These are phyloP conservation scores for Eudorina sp. DNA, from an alignment of 139 green algal species.

Conservation along the genomic window DNA sequence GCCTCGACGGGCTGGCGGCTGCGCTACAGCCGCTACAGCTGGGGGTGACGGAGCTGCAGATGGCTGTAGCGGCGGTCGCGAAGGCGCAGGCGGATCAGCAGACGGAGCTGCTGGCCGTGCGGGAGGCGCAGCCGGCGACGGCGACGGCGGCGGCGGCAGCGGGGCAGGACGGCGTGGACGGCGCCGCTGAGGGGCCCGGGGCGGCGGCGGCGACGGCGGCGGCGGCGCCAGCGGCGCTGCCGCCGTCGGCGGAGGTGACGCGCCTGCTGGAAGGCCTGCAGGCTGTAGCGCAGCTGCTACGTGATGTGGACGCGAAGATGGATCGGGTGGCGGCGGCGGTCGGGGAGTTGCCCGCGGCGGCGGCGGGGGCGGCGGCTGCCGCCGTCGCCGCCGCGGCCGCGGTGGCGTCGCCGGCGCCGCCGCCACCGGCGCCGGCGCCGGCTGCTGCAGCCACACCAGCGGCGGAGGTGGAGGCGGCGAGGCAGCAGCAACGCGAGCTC, in stretches of 20 bases:
- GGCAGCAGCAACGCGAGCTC: constrained; percentile 8
- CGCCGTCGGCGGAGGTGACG: background rate
- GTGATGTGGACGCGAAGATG: constrained; percentile 22
- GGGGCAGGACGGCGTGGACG: background rate
- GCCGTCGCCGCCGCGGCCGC: background rate
- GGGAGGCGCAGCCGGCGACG: background rate
- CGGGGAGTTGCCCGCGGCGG: background rate
- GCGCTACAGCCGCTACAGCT: constrained; percentile 25
- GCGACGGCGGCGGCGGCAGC: background rate
- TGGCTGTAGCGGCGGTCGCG: constrained; percentile 15
- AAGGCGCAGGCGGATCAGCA: background rate
- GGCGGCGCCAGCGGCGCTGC: background rate
- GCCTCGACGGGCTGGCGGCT: constrained; percentile 6
- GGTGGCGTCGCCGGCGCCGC: background rate
- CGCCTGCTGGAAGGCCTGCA: constrained; percentile 12
- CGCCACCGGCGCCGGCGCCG: background rate
- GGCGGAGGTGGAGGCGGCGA: background rate
- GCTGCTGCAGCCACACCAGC: background rate
- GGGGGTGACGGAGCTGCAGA: constrained; percentile 10
- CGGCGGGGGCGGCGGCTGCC: background rate
- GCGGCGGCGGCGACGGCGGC: background rate
- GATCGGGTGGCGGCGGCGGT: constrained; percentile 12
- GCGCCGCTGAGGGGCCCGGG: too few species aligned
- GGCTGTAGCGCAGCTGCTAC: constrained; percentile 24
- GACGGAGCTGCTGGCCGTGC: background rate